Evolutionary conservation across 768 basidiomycete genomes (phyloP).

Genomic region (Boletus subparvulus): DNA sequence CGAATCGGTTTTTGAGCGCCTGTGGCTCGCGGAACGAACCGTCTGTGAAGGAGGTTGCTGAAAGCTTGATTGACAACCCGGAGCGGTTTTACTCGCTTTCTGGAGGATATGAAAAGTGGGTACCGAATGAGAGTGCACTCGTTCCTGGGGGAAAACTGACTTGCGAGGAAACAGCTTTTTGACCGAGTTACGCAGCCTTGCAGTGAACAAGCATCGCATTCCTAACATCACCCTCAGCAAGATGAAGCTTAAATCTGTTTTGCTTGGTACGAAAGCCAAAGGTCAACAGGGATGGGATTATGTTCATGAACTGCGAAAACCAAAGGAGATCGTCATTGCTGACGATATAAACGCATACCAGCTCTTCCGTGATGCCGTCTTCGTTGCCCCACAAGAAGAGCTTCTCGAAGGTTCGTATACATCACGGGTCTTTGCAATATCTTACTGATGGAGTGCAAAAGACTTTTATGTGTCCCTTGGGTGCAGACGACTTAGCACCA

Average conservation of each 20-base stretch:
- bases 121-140: background rate
- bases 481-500: background rate
- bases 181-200: background rate
- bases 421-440: background rate
- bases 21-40: slow-evolving; percentile 1
- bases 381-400: background rate
- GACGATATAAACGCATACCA: background rate
- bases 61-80: background rate
- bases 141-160: background rate
- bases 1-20: background rate
- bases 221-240: background rate
- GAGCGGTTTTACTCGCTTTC: background rate
- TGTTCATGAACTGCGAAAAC: background rate
- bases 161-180: background rate
- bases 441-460: background rate
- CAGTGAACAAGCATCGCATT: background rate
- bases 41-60: background rate
- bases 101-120: background rate
- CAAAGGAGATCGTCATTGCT: background rate
- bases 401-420: background rate
- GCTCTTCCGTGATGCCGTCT: background rate
- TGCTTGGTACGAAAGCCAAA: background rate
- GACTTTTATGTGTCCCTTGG: background rate
- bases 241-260: background rate
- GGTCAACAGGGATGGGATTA: background rate